Evolutionary conservation across 2,329 filamentous ascomycete species (phyloP).

Genomic region (Purpureocillium takamizusanense): DNA sequence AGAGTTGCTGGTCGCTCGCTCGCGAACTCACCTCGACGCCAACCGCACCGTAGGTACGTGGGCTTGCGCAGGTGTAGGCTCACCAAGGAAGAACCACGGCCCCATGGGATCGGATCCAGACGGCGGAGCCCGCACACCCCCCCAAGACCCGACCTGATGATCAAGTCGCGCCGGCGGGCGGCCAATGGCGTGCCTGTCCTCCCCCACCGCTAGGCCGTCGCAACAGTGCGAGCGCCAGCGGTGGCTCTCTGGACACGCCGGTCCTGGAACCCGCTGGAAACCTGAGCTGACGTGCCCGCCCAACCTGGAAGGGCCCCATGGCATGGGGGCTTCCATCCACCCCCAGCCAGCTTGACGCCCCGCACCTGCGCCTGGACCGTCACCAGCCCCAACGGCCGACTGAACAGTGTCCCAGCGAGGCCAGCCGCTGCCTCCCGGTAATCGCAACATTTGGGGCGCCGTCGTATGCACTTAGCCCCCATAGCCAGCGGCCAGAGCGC

Average conservation of each 20-base stretch:
- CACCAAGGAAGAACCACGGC: no score
- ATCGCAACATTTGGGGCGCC: conserved; percentile 19
- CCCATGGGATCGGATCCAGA: no score
- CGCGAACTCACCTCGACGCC: no score
- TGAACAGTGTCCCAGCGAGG: neutral
- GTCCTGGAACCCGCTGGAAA: conserved; percentile 12
- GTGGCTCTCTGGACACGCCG: neutral
- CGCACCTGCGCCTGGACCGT: no score
- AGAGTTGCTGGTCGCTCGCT: no score
- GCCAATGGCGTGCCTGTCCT: conserved; percentile 7
- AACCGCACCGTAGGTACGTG: no score
- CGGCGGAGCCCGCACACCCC: neutral
- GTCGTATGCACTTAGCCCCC: conserved; percentile 17
- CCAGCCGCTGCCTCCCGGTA: conserved; percentile 14
- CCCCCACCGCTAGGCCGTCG: conserved; percentile 4
- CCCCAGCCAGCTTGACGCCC: no score
- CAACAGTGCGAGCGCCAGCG: conserved; percentile 1
- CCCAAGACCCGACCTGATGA: conserved; percentile 11
- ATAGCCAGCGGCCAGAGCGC: conserved; percentile 9
- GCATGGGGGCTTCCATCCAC: no score
- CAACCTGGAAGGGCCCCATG: no score
- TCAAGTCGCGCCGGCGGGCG: conserved; percentile 9
- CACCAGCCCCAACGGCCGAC: conserved; percentile 5
- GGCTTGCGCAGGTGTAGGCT: no score
- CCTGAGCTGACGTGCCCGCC: neutral